These are phyloP conservation scores for Plasmodium knowlesi DNA, from an alignment of 169 alveolate species.

Conservation along the genomic window DNA sequence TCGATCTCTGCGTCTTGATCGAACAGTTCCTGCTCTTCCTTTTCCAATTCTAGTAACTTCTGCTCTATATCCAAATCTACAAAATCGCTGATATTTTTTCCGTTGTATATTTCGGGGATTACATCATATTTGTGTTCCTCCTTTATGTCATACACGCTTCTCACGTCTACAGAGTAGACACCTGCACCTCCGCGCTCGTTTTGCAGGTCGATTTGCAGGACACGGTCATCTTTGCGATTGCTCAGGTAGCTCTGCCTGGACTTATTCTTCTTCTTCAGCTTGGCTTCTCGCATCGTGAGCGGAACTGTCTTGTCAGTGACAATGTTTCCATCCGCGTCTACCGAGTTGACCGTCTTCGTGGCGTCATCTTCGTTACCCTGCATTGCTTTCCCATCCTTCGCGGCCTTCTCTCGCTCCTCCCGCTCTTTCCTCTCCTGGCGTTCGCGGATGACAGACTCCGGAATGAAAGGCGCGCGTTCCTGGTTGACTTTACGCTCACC, in stretches of 20 bases:
- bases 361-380: not conserved
- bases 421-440: constrained; percentile 71
- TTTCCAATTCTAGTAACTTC: constrained; percentile 94
- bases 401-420: constrained; percentile 7
- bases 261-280: constrained; percentile 74
- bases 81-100: constrained; percentile 97
- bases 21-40: constrained; percentile 95
- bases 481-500: constrained; percentile 32
- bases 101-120: constrained; percentile 97
- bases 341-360: not conserved
- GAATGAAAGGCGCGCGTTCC: constrained; percentile 90
- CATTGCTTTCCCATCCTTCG: not conserved
- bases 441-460: constrained; percentile 87
- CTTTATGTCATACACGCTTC: constrained; percentile 82
- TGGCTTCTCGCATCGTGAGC: constrained; percentile 75
- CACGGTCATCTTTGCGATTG: constrained; percentile 74
- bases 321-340: not conserved
- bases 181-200: constrained; percentile 99
- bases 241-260: constrained; percentile 55
- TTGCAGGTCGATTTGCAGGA: constrained; percentile 87
- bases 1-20: constrained; percentile 86
- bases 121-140: constrained; percentile 96
- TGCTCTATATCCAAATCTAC: constrained; percentile 96
- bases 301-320: not conserved
- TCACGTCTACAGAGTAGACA: constrained; percentile 93